A percentile compares a stretch with the other conserved stretches of the same genome.
Evolutionary conservation across 495 filamentous ascomycete genomes (phyloP).

Genomic region (Aspergillus homomorphus): DNA sequence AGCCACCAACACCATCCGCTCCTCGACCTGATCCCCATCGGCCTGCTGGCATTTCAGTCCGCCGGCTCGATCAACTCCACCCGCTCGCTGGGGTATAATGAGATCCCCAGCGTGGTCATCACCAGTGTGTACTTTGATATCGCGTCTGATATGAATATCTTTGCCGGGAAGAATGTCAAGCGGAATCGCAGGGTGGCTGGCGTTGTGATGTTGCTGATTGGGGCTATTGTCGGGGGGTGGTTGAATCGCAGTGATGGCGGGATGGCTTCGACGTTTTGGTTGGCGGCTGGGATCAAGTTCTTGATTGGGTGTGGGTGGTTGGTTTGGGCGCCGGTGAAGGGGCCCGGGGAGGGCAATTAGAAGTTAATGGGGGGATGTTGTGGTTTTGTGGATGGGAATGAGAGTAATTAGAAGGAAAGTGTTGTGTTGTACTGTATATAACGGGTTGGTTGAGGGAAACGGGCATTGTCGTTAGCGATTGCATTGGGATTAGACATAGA

Average conservation of each 20-base stretch:
- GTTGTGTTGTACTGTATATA: background rate
- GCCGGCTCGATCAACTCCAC: conserved; percentile 66
- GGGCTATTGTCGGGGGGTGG: conserved; percentile 17
- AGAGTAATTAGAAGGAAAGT: too few species aligned
- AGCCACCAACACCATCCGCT: conserved; percentile 29
- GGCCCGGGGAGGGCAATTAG: background rate
- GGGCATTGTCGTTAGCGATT: background rate
- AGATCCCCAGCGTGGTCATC: conserved; percentile 71
- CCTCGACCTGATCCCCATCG: conserved; percentile 55
- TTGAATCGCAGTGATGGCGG: conserved; percentile 16
- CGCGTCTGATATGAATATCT: conserved; percentile 54
- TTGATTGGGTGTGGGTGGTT: conserved; percentile 11
- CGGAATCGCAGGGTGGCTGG: conserved; percentile 14
- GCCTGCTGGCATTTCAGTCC: conserved; percentile 65
- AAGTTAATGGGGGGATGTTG: background rate
- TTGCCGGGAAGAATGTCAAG: conserved; percentile 28
- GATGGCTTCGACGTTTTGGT: conserved; percentile 17
- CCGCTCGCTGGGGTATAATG: conserved; percentile 60
- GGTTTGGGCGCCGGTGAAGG: conserved; percentile 3
- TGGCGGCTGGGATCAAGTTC: conserved; percentile 16
- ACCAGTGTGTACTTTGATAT: conserved; percentile 70
- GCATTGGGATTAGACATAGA: too few species aligned
- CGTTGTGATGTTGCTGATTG: conserved; percentile 16
- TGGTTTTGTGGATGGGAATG: background rate
- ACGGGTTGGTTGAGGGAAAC: too few species aligned